Base-by-base conservation (phyloP, 345 rosid species). In the Aegle marmelos region DNA sequence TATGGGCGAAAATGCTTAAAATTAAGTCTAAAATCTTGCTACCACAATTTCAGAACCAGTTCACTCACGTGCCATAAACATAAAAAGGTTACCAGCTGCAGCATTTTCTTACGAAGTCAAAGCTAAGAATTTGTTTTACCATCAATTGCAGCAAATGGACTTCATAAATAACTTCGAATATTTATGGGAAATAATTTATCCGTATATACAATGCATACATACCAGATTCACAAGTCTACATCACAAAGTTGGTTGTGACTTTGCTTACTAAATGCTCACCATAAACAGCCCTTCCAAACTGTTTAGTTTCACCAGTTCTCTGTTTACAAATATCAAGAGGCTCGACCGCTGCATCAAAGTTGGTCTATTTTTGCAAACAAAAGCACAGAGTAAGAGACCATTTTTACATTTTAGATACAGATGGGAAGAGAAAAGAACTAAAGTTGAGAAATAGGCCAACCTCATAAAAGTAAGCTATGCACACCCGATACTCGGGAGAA, bases 201-300 rank as follows among this genome's bases (percentile, higher is more conserved):
- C 3, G 6, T 67, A 33, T 54, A 33, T 19, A n/a, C 60, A 65
- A 28, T 16, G 50, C 19, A 34, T 34, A 30, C 41, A 50, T 24
- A 66, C 31, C 17, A 14, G 64, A 68, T 19, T 61, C 22, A 39
- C n/a, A 58, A 39, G 17, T 37, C 53, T 34, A 86, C 77, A 74
- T 64, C 50, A 84, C 90, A 37, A 92, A 93, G 79, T 92, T 93
- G 1, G 92, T 91, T 30, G 78, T 79, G 22, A 93, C 95, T 87
- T 91, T 93, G 84, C 89, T 81, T 7, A 87, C 92, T n/a, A 95
- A 76, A 88, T 95, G 97, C 85, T 95, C 93, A 68, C 95, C 98
- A 64, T 93, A 93, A 53, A 91, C 87, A 41, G 98, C 97, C 70
- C 65, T 87, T 59, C 72, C 84, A 72, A 86, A 88, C 86, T 85